These are phyloP conservation scores for Populus hybrid DNA, from an alignment of 441 rosid species.

Conservation along the genomic window DNA sequence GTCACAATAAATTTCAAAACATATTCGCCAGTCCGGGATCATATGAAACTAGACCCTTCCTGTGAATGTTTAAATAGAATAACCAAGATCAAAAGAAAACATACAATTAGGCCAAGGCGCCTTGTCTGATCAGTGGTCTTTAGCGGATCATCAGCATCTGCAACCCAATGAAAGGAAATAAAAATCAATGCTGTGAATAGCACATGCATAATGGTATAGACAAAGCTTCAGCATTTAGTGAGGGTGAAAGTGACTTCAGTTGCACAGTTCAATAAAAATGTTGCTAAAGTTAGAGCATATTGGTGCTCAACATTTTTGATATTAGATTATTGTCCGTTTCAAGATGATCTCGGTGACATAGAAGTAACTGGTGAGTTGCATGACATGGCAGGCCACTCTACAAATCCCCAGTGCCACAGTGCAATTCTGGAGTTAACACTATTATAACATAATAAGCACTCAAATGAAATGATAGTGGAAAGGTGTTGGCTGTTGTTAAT, in stretches of 20 bases:
- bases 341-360: background rate
- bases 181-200: background rate
- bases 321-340: background rate
- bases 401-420: background rate
- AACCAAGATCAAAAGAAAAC: slow-evolving; percentile 10
- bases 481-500: background rate
- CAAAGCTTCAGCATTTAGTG: background rate
- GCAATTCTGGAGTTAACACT: background rate
- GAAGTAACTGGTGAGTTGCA: background rate
- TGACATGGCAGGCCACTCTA: background rate
- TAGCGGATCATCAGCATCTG: slow-evolving; percentile 91
- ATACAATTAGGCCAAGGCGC: slow-evolving; percentile 84
- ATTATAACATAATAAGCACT: background rate
- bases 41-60: background rate
- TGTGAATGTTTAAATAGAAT: background rate
- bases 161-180: slow-evolving; percentile 15
- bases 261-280: background rate
- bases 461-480: background rate
- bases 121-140: slow-evolving; percentile 94
- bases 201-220: background rate
- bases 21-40: background rate
- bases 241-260: background rate
- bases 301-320: background rate
- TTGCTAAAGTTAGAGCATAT: background rate
- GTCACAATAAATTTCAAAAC: background rate